phyloP scores from a whole-genome alignment of 371 early-diverging fungal species.

The Mucor ambiguus region DNA sequence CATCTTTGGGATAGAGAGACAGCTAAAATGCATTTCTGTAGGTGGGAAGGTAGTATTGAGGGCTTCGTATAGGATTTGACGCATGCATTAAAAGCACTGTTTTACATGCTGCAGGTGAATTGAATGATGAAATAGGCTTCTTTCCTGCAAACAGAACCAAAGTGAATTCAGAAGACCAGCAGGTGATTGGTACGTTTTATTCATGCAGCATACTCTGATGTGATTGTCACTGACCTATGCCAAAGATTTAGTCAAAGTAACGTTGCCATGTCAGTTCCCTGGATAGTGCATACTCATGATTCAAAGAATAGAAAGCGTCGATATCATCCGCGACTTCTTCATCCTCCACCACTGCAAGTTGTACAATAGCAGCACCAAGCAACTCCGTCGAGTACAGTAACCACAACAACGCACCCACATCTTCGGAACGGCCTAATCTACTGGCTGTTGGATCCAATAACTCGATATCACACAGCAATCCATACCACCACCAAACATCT shows the following conservation, averaged over 20 bases:
- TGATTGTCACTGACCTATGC: not conserved
- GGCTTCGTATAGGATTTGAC: not conserved
- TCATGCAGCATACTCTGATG: not conserved
- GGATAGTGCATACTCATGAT: not conserved
- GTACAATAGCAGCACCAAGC: not conserved
- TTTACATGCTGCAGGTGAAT: constrained; percentile 29
- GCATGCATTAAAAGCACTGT: not conserved
- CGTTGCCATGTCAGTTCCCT: not conserved
- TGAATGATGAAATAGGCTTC: constrained; percentile 48
- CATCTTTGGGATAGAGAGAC: not conserved
- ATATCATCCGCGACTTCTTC: not conserved
- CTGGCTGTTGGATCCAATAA: not conserved
- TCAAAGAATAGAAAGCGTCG: not conserved
- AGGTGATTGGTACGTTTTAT: not conserved
- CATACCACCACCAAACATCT: constrained; percentile 4
- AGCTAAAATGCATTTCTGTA: constrained; percentile 12
- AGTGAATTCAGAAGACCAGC: not conserved
- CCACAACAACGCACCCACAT: not conserved
- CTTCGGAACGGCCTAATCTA: not conserved
- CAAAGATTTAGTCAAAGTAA: not conserved
- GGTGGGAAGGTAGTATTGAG: constrained; percentile 50
- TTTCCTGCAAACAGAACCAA: constrained; percentile 50
- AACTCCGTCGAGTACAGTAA: not conserved
- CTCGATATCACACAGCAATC: constrained; percentile 8
- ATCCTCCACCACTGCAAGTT: not conserved